Base-by-base conservation (phyloP, 306 rosid species). In the Fragaria iinumae region DNA sequence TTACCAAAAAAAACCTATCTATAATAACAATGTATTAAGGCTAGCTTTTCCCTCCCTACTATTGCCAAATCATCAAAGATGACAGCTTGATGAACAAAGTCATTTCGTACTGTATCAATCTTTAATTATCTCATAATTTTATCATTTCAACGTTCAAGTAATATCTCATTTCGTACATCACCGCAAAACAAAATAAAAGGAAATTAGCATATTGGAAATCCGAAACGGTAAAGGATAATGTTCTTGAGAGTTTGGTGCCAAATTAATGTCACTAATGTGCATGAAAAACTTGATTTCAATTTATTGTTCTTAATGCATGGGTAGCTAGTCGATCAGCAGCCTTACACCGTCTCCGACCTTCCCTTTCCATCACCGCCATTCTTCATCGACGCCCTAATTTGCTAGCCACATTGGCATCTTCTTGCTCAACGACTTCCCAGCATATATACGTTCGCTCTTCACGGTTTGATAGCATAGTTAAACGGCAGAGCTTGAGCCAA, bases 251-350 rank as follows among this genome's bases (percentile, higher is more conserved):
- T 50, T 18, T 18, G 55, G 21, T 50, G 21, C 21, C 21, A 7
- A 17, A 50, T 23, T 50, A 17, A 18, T 25, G 25, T 25, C 25
- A 25, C 25, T 25, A 25, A 25, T 17, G 56, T 39, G 8, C 43
- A 39, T 50, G 8, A 50, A 47, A 47, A 3, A 16, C n/a, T 16
- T 14, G n/a, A 49, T 75, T 69, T 17, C 56, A 53, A 75, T 80
- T 81, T 76, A 76, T 81, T 49, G 57, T 50, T 53, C 69, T 50
- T 11, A 20, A 29, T 29, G 32, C 32, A 77, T 71, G 57, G 17
- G 16, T 47, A 47, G 80, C 68, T 16, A 64, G 80, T 52, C 77
- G 32, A 81, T 25, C 84, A 29, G 77, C 13, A 67, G 67, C 50
- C 72, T 39, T 59, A 2, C 14, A 72, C 17, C 20, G 23, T 21